These are phyloP conservation scores for Datura wrightii DNA, from an alignment of 257 asterid species.

Conservation along the genomic window DNA sequence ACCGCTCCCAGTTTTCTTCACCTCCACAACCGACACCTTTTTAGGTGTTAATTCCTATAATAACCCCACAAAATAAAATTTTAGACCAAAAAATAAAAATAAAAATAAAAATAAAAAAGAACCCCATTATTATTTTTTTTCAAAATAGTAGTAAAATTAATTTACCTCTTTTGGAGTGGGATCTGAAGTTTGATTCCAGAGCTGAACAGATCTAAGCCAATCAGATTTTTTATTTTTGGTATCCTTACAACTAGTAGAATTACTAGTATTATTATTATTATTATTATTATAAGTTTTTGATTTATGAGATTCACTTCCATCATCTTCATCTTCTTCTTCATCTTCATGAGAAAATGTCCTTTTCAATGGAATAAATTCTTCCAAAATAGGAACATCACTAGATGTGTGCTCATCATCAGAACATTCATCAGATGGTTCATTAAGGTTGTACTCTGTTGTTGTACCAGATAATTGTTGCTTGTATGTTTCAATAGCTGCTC, in stretches of 20 bases:
- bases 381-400: conserved; percentile 41
- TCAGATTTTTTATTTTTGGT: conserved; percentile 57
- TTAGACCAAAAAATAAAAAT: background rate
- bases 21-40: conserved; percentile 48
- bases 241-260: conserved; percentile 20
- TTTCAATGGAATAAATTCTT: conserved; percentile 59
- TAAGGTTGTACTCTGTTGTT: conserved; percentile 48
- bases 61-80: conserved; percentile 8
- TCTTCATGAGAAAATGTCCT: conserved; percentile 43
- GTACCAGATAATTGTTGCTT: conserved; percentile 65
- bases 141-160: background rate
- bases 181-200: conserved; percentile 78
- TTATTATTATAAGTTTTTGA: background rate
- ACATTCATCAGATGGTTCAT: conserved; percentile 36
- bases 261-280: background rate
- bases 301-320: conserved; percentile 26
- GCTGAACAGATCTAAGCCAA: conserved; percentile 86
- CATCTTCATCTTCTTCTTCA: conserved; percentile 40
- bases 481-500: conserved; percentile 84
- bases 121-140: background rate
- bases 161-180: conserved; percentile 60
- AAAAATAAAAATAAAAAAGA: background rate
- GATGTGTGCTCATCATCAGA: conserved; percentile 80
- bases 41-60: conserved; percentile 45
- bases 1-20: conserved; percentile 47